Percentiles rank a stretch among this genome's conserved stretches.
Conservation (phyloP, 2,329 filamentous ascomycete genomes). For the Ilyonectria robusta region DNA sequence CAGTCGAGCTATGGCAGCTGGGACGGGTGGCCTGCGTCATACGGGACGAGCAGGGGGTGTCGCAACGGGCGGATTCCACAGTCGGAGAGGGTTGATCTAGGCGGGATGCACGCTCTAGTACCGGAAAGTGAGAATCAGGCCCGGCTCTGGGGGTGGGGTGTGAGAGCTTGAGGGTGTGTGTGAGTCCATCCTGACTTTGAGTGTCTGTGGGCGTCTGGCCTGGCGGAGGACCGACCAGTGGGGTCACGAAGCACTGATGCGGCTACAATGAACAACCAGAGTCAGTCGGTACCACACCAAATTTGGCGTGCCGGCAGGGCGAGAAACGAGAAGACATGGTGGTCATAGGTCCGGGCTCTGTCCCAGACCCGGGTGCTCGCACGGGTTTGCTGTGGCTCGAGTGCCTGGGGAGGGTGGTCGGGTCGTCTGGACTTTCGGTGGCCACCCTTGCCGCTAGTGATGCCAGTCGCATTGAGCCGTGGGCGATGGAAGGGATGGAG, state of each 20-base stretch:
- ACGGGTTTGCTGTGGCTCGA: slow-evolving; percentile 37
- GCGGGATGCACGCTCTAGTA: slow-evolving; percentile 44
- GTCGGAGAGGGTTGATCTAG: slow-evolving; percentile 36
- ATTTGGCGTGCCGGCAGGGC: slow-evolving; percentile 42
- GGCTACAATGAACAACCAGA: slow-evolving; percentile 30
- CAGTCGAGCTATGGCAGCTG: slow-evolving; percentile 44
- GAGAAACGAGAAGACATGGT: slow-evolving; percentile 44
- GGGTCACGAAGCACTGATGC: slow-evolving; percentile 28
- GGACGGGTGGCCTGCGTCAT: slow-evolving; percentile 51
- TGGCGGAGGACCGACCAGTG: slow-evolving; percentile 29
- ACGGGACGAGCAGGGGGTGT: slow-evolving; percentile 52
- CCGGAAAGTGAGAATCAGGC: slow-evolving; percentile 40
- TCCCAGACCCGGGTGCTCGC: slow-evolving; percentile 44
- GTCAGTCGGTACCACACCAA: slow-evolving; percentile 38
- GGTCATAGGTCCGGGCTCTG: slow-evolving; percentile 33
- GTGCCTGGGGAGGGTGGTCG: slow-evolving; percentile 38
- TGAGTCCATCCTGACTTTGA: slow-evolving; percentile 35
- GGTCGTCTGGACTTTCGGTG: slow-evolving; percentile 43
- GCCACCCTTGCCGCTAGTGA: slow-evolving; percentile 46
- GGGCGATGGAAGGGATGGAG: slow-evolving; percentile 50
- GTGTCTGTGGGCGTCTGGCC: slow-evolving; percentile 19
- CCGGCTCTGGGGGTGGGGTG: slow-evolving; percentile 38
- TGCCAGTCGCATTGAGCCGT: slow-evolving; percentile 41
- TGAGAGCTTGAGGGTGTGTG: slow-evolving; percentile 29
- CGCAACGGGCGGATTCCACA: slow-evolving; percentile 53